phyloP scores from a whole-genome alignment of 228 moss, liverwort and hornwort genomes.

The Sphagnum fallax region DNA sequence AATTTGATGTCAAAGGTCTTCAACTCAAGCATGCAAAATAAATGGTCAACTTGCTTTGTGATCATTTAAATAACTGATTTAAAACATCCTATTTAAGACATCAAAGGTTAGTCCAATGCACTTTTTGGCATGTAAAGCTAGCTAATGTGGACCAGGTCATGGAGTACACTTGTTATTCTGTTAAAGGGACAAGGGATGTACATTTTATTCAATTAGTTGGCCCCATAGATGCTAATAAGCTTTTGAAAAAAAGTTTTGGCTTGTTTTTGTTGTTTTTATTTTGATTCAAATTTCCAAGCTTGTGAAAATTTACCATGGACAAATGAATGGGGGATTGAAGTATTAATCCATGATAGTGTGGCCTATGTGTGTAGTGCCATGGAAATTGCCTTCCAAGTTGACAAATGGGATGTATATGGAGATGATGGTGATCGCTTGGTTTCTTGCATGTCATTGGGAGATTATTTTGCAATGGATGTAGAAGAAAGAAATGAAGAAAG shows the following conservation, averaged over 20 bases:
- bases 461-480: constrained; percentile 5
- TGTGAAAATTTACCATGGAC: neutral
- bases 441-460: neutral
- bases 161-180: neutral
- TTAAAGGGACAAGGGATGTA: neutral
- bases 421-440: neutral
- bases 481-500: neutral
- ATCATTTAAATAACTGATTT: neutral
- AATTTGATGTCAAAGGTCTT: constrained; percentile 1
- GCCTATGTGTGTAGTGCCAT: neutral
- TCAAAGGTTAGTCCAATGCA: neutral
- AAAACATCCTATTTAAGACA: neutral
- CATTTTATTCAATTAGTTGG: neutral
- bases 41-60: constrained; percentile 1
- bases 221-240: neutral
- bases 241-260: neutral
- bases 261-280: neutral
- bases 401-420: neutral
- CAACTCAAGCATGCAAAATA: neutral
- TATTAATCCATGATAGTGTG: neutral
- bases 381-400: neutral
- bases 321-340: neutral
- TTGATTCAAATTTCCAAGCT: neutral
- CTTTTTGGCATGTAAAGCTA: neutral
- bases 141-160: neutral